These are phyloP conservation scores for Aspergillus fischeri DNA, from an alignment of 2,329 filamentous ascomycete genomes.

Conservation along the genomic window DNA sequence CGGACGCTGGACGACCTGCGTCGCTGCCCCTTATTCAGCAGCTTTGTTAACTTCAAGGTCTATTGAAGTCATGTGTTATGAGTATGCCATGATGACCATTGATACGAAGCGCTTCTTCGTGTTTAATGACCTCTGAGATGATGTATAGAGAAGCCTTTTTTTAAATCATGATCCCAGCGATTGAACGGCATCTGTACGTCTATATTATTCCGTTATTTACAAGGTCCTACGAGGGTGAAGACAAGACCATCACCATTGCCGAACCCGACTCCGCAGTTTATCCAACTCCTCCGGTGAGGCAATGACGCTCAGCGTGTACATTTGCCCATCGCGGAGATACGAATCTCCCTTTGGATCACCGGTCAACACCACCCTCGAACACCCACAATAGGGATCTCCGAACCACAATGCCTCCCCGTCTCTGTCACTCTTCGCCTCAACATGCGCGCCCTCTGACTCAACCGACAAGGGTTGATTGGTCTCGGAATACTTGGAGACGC, in stretches of 20 bases:
- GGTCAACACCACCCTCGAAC: conserved; percentile 13
- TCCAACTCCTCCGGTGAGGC: conserved; percentile 16
- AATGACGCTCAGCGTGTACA: conserved; percentile 9
- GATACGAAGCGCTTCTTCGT: not conserved
- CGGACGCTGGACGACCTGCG: too few species aligned
- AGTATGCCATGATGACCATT: not conserved
- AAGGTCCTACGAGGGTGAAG: not conserved
- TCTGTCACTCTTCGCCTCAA: conserved; percentile 5
- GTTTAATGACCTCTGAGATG: not conserved
- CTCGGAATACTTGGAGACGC: conserved; percentile 9
- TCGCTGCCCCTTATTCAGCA: not conserved
- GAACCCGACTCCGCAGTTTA: conserved; percentile 9
- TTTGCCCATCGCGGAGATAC: conserved; percentile 2
- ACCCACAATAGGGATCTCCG: conserved; percentile 9
- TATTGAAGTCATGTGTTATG: not conserved
- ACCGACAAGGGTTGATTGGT: conserved; percentile 5
- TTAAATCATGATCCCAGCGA: not conserved
- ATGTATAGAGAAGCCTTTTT: not conserved
- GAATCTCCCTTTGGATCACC: conserved; percentile 11
- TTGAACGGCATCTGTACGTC: not conserved
- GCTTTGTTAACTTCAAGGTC: not conserved
- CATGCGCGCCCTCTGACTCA: conserved; percentile 1
- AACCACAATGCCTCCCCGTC: conserved; percentile 15
- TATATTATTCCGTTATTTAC: not conserved
- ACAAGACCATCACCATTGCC: conserved; percentile 6